Evolutionary conservation across 805 yeast genomes (phyloP).

Genomic region (Myxozyma nipponensis): DNA sequence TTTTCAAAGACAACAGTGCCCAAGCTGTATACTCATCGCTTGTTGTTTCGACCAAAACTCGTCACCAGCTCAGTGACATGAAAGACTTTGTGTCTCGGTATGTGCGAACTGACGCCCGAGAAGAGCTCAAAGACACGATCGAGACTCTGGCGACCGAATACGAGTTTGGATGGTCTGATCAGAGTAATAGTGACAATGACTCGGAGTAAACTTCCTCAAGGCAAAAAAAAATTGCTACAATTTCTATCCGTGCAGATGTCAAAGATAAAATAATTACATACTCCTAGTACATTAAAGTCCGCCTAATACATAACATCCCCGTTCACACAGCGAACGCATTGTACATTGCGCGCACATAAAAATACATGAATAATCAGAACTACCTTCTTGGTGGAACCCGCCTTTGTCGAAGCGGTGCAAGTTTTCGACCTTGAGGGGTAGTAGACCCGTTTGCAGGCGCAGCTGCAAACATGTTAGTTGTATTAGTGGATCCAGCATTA

Average conservation of each 20-base stretch:
- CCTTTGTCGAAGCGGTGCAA: conserved; percentile 25
- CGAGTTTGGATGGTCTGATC: conserved; percentile 50
- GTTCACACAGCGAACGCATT: too few relatives aligned
- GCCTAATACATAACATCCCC: too few relatives aligned
- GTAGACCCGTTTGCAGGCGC: conserved; percentile 7
- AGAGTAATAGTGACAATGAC: conserved; percentile 22
- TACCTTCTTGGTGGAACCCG: conserved; percentile 7
- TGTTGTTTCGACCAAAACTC: neutral
- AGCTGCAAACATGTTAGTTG: conserved; percentile 21
- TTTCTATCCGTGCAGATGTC: too few relatives aligned
- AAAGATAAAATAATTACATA: too few relatives aligned
- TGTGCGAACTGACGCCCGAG: conserved; percentile 48
- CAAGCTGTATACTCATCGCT: neutral
- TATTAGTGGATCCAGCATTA: neutral
- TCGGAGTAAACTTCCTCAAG: neutral
- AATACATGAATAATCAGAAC: neutral
- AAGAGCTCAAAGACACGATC: conserved; percentile 50
- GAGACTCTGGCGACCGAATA: conserved; percentile 46
- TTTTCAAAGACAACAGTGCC: neutral
- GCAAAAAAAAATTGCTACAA: too few relatives aligned
- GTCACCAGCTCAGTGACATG: conserved; percentile 2
- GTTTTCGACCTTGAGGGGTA: conserved; percentile 18
- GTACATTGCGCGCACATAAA: too few relatives aligned
- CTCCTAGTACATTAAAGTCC: too few relatives aligned
- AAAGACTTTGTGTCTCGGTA: conserved; percentile 10